phyloP scores from a whole-genome alignment of 2,329 filamentous ascomycete genomes.

The Hymenoscyphus infarciens region DNA sequence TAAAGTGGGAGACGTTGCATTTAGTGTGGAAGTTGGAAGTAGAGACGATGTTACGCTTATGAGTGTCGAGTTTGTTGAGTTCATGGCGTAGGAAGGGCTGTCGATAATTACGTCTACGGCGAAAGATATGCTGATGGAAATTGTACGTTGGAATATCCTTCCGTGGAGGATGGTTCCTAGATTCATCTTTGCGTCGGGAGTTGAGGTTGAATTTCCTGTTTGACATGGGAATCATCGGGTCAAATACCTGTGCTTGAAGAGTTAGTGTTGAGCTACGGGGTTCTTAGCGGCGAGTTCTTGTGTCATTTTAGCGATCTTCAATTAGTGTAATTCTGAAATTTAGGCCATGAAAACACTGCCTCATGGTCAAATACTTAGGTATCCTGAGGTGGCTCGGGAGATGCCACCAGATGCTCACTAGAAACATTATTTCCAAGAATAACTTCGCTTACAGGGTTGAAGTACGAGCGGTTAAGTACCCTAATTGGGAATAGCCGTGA shows the following conservation, averaged over 20 bases:
- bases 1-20: not conserved
- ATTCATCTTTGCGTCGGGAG: not conserved
- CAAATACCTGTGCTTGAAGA: not conserved
- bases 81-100: not conserved
- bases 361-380: too few relatives aligned
- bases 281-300: not conserved
- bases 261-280: not conserved
- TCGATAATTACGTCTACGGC: not conserved
- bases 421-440: too few relatives aligned
- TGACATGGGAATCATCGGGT: not conserved
- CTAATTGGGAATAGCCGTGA: too few relatives aligned
- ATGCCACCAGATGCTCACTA: too few relatives aligned
- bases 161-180: not conserved
- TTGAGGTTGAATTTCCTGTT: not conserved
- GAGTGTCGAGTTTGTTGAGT: not conserved
- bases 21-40: not conserved
- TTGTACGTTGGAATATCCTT: not conserved
- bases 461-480: too few relatives aligned
- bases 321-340: too few relatives aligned
- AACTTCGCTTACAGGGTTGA: too few relatives aligned
- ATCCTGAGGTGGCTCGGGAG: too few relatives aligned
- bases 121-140: not conserved
- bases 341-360: too few relatives aligned
- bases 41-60: not conserved
- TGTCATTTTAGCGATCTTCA: not conserved